phyloP scores from a whole-genome alignment of 73 alveolate genomes.

The Tetrahymena malaccensis region DNA sequence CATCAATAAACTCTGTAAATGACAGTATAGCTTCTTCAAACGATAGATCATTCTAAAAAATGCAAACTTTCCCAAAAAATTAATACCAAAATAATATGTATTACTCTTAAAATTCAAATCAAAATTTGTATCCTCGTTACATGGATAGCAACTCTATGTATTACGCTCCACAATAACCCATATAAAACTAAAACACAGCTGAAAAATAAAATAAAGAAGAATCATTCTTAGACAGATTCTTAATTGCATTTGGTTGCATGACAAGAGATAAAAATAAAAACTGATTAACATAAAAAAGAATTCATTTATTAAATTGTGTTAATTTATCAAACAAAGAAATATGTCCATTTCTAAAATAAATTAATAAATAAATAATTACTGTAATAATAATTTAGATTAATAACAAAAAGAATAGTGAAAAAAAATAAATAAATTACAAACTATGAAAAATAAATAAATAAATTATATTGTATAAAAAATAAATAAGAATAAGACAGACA shows the following conservation, averaged over 20 bases:
- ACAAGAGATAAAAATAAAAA: constrained; percentile 23
- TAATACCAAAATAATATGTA: not conserved
- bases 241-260: constrained; percentile 36
- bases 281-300: not conserved
- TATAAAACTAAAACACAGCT: not conserved
- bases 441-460: too few relatives aligned
- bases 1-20: not conserved
- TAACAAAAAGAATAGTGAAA: too few relatives aligned
- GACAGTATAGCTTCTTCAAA: not conserved
- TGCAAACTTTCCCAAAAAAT: not conserved
- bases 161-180: not conserved
- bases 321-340: too few relatives aligned
- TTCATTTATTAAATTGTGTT: too few relatives aligned
- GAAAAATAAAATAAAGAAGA: not conserved
- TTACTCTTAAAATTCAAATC: not conserved
- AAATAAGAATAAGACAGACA: too few relatives aligned
- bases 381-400: not conserved
- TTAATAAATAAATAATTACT: not conserved
- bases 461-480: too few relatives aligned
- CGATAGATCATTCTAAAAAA: not conserved
- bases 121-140: not conserved
- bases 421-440: too few relatives aligned
- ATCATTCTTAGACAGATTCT: constrained; percentile 19
- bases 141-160: not conserved
- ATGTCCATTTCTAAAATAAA: not conserved